Evolutionary conservation across 495 filamentous ascomycete genomes (phyloP), one percentile per base, ranked within the genome.

Genomic region (Aspergillus campestris): DNA sequence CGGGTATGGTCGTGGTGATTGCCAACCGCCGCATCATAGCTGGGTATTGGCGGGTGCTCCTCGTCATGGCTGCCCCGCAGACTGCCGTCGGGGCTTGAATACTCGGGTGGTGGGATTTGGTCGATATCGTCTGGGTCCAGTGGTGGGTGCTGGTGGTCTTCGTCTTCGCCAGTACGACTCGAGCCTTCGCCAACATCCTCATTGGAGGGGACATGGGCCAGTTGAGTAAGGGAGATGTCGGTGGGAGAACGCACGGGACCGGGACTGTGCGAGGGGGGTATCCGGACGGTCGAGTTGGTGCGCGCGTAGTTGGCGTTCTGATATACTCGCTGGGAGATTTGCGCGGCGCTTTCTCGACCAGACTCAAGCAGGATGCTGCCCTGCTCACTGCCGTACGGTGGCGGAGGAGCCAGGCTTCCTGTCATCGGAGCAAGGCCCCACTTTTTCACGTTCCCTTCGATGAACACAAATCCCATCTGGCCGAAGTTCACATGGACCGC

Each of bases 381-480:
- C 60, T 94, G 87, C 64, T 96, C 92, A 45, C 86, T 92, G 14
- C 92, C 92, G 56, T 98, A 98, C 5, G 92, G 94, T 35, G 92
- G 92, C 29, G 92, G 92, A 10, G 92, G 94, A 34, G 91, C 94
- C 33, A 97, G 74, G 58, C 86, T 94, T 34, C 92, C 92, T 1
- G 90, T 94, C 78, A 94, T 94, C 9, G 92, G 92, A 38, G 92
- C 92, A 42, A 98, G 69, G 6, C 92, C 92, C 92, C 92, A 97
- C 74, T 96, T 97, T 77, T 98, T 98, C 32, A 98, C 92, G 52
- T 98, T 98, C 35, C 89, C 92, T 67, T 98, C 92, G 58, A 98
- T 97, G 58, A 96, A 98, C 12, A 97, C 92, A 55, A 96, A 98
- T 34, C 92, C 92, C 53, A 89, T 83, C 60, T 98, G 92, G 3